Base-by-base conservation (phyloP, 164 flowering plant species). In the Taxillus chinensis region DNA sequence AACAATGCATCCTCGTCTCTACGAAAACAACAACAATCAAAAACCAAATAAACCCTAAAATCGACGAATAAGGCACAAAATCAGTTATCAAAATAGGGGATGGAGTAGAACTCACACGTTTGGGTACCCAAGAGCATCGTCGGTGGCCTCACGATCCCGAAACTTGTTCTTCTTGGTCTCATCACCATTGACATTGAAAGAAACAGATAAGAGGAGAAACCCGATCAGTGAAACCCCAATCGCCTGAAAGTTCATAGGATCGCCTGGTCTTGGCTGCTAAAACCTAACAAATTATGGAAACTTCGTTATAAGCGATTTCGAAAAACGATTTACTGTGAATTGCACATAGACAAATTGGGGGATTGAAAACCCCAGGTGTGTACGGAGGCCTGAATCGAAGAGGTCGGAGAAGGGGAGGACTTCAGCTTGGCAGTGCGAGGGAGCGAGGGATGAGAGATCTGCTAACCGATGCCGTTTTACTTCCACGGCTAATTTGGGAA, bases 1-100 rank as follows among this genome's bases (percentile, higher is more conserved):
- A 89, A 73, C 79, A 95, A 67, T 14, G 81, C 84, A 68, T 86
- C 87, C 76, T 95, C 99, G 42, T 95, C 96, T 61, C 99, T 95
- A 64, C 68, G 69, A 9, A 62, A 42, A 0, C 55, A 53, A 50
- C 45, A 59, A 7, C 16, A 41, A 14, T 38, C 37, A 6, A 43
- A 17, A 38, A 49, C 39, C 4, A 41, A 6, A 16, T 41, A 50
- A 59, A 55, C 55, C 51, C 9, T 49, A 55, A 37, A 59, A 11
- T 45, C 3, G 50, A 55, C 46, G 46, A 5, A 41, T 1, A 10
- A 40, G 14, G 5, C 41, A 57, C 49, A 40, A 39, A 63, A 39
- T 39, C 38, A 62, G 27, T 27, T 27, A 27, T 27, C 27, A 27
- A 27, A 27, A 60, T 4, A 1, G 27, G 49, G 38, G 8, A 27